Percentiles rank a stretch among this genome's conserved stretches.
phyloP scores from a whole-genome alignment of 768 basidiomycete species.

The Rhodotorula toruloides region DNA sequence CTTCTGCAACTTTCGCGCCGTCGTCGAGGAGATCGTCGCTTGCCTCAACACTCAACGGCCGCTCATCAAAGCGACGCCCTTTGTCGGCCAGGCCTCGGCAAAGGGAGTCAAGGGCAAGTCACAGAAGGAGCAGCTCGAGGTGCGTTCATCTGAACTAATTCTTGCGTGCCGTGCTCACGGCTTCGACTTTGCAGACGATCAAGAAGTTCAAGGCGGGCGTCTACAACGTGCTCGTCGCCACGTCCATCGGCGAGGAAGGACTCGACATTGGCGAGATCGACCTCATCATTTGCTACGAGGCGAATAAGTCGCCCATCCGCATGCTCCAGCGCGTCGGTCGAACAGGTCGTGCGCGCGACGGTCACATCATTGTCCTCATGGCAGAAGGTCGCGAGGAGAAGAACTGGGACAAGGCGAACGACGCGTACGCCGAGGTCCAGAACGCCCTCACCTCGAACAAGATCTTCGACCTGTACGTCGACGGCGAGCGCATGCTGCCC shows the following conservation, averaged over 20 bases:
- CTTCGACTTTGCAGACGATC: slow-evolving; percentile 59
- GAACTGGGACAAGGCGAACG: slow-evolving; percentile 83
- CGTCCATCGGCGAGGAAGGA: slow-evolving; percentile 96
- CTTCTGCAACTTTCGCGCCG: slow-evolving; percentile 82
- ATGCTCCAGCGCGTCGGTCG: slow-evolving; percentile 95
- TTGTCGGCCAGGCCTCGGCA: slow-evolving; percentile 83
- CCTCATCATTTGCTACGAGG: slow-evolving; percentile 90
- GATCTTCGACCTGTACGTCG: slow-evolving; percentile 78
- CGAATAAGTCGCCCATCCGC: slow-evolving; percentile 90
- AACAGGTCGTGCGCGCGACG: slow-evolving; percentile 86
- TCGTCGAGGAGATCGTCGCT: slow-evolving; percentile 84
- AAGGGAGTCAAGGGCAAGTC: slow-evolving; percentile 78
- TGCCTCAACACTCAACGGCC: slow-evolving; percentile 65
- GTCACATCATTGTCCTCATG: slow-evolving; percentile 82
- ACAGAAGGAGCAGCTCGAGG: slow-evolving; percentile 87
- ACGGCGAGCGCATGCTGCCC: slow-evolving; percentile 80
- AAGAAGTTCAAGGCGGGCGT: slow-evolving; percentile 77
- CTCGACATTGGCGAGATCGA: slow-evolving; percentile 97
- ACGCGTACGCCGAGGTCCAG: slow-evolving; percentile 80
- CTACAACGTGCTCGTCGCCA: slow-evolving; percentile 88
- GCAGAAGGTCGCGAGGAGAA: slow-evolving; percentile 83
- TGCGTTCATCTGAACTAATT: slow-evolving; percentile 47
- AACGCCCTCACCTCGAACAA: slow-evolving; percentile 77
- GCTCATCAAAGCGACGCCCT: slow-evolving; percentile 71
- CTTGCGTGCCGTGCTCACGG: background rate